Conservation (phyloP, 2,329 filamentous ascomycete genomes). For the Aspergillus viridinutans region DNA sequence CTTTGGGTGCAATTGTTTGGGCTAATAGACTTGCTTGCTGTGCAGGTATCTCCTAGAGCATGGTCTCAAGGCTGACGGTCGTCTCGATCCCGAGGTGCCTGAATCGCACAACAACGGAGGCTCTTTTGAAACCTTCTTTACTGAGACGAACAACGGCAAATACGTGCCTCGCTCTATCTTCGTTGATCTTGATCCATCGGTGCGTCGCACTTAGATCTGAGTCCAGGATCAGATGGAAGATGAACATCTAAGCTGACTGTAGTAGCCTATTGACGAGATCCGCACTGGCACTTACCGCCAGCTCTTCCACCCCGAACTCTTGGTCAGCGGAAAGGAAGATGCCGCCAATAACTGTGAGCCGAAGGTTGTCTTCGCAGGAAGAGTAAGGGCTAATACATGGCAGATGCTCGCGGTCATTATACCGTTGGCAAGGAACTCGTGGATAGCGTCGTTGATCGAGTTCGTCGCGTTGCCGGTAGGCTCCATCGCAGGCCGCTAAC, state of each 20-base stretch:
- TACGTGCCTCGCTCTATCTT: constrained; percentile 66
- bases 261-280: constrained; percentile 62
- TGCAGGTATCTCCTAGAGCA: constrained; percentile 63
- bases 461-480: constrained; percentile 60
- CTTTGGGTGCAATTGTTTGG: neutral
- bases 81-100: constrained; percentile 52
- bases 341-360: constrained; percentile 62
- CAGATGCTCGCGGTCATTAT: constrained; percentile 64
- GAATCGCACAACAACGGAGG: constrained; percentile 51
- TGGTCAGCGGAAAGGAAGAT: constrained; percentile 66
- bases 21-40: constrained; percentile 1
- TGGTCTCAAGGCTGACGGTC: constrained; percentile 58
- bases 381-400: constrained; percentile 11
- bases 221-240: neutral
- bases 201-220: constrained; percentile 27
- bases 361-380: neutral
- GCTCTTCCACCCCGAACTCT: constrained; percentile 62
- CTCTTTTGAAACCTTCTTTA: constrained; percentile 64
- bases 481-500: neutral
- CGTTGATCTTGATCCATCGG: constrained; percentile 62
- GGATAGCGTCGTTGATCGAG: constrained; percentile 60
- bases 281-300: constrained; percentile 59
- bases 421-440: constrained; percentile 65
- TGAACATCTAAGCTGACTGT: constrained; percentile 6
- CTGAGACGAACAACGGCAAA: constrained; percentile 60